Base-by-base conservation (phyloP, 148 eudicot genomes). In the Rhododendron henanense region DNA sequence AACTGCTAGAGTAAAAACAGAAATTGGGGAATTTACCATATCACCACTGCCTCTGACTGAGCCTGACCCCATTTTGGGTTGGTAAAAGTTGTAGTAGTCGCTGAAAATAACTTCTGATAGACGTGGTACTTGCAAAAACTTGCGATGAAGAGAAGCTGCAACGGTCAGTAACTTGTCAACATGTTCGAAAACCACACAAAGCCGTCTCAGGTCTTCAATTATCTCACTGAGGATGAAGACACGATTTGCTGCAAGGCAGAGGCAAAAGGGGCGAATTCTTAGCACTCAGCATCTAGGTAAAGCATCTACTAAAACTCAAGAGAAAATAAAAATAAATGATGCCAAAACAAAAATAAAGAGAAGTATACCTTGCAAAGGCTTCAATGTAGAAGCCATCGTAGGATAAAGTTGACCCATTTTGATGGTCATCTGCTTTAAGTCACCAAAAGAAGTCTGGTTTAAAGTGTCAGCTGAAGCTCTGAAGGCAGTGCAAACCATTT, bases 401-500 rank as follows among this genome's bases (percentile, higher is more conserved):
- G 84, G 91, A 87, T 95, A 96, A 47, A 95, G 89, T 84, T 96
- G 99, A 87, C 88, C 93, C 19, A 96, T 87, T 87, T 91, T 94
- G 78, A 88, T 91, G 78, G 81, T 90, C 98, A 96, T 91, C 88
- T 92, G 93, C 85, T 88, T 88, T 81, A 94, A 85, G 84, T 86
- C 90, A 53, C 99, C 99, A 77, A 93, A 93, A 87, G 90, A 74
- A 50, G 98, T 91, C 87, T 83, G 95, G 84, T 91, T 92, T 63
- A 95, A 88, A 48, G 97, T 95, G 86, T 93, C 95, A 81, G 98
- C 95, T 63, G 98, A 88, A 51, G 98, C 98, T 89, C 91, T 88
- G 86, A 95, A 93, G 86, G 99, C 94, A 85, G 98, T 92, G 88
- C 94, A 93, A 79, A 96, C 92, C 98, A 96, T 95, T 90, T 96